Evolutionary conservation across 129 eudicot species (phyloP).

Genomic region (Deinandra increscens): DNA sequence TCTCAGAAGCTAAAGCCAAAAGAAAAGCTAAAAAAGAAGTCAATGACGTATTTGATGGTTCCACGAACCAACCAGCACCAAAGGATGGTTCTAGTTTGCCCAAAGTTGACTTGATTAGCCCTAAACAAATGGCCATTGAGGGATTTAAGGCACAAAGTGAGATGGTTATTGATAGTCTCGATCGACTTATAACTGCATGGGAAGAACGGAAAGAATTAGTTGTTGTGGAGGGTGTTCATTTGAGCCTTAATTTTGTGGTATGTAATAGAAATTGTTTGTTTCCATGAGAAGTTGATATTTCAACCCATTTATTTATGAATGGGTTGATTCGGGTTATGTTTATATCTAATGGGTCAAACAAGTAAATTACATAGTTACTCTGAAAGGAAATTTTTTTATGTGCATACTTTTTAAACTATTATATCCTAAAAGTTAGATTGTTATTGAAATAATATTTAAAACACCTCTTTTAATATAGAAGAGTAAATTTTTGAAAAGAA

Average conservation of each 20-base stretch:
- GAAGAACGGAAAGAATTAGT: conserved; percentile 93
- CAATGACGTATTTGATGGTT: conserved; percentile 38
- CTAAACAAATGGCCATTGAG: conserved; percentile 87
- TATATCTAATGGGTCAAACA: not conserved
- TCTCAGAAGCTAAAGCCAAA: conserved; percentile 78
- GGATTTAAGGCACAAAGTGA: conserved; percentile 97
- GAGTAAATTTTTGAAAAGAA: not conserved
- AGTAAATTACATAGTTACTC: not conserved
- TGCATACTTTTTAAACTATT: not conserved
- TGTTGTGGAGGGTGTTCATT: conserved; percentile 94
- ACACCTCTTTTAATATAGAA: not conserved
- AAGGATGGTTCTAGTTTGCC: conserved; percentile 22
- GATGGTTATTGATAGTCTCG: conserved; percentile 97
- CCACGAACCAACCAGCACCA: conserved; percentile 17
- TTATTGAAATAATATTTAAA: not conserved
- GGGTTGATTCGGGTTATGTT: not conserved
- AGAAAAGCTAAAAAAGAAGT: conserved; percentile 62
- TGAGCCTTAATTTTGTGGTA: conserved; percentile 97
- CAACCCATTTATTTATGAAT: not conserved
- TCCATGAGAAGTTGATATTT: not conserved
- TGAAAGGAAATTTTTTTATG: not conserved
- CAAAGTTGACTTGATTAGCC: conserved; percentile 57
- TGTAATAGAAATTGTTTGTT: not conserved
- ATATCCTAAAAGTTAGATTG: not conserved
- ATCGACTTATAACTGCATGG: conserved; percentile 88